Evolutionary conservation across 2,329 filamentous ascomycete species (phyloP), one percentile per base, ranked within the genome.

Genomic region (Seiridium unicorne): DNA sequence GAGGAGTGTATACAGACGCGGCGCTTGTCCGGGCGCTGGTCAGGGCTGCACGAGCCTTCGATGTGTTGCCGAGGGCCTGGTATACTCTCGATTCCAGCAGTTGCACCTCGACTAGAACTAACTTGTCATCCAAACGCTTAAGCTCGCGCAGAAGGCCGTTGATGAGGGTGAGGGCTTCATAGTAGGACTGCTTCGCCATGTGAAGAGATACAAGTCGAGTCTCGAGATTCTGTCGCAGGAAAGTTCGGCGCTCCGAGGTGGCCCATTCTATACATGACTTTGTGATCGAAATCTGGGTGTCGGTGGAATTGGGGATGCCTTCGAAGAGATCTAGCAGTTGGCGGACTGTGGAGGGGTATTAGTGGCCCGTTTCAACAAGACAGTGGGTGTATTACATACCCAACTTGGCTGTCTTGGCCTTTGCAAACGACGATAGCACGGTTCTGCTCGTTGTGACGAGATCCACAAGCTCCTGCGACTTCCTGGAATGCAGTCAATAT

Each of bases 221-320:
- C 83, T 99, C 93, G 73, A 99, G 92, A 77, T 96, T 97, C 81
- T 99, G 95, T 68, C 95, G 93, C 69, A 99, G 87, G 84, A 99
- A 99, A 62, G 92, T 92, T 73, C 95, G 90, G 69, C 93, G 91
- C 81, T 98, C 93, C 57, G 92, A 91, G 58, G 94, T 92, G 54
- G 95, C 95, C 95, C 95, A 99, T 80, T 98, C 94, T 87, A 99
- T 99, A 81, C 93, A 98, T 79, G 95, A 97, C 79, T 97, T 97
- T 72, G 95, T 99, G 70, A 97, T 92, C 75, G 89, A 81, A 75
- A 97, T 93, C 81, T 99, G 95, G 73, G 89, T 91, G 75, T 99
- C 95, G 81, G 90, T 90, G 69, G 92, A 95, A 79, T 97, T 90
- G 71, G 96, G 95, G 69, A 98, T 97, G 71, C 90, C 86, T 70